Evolutionary conservation across 495 filamentous ascomycete genomes (phyloP).

Genomic region (Aspergillus bridgeri): DNA sequence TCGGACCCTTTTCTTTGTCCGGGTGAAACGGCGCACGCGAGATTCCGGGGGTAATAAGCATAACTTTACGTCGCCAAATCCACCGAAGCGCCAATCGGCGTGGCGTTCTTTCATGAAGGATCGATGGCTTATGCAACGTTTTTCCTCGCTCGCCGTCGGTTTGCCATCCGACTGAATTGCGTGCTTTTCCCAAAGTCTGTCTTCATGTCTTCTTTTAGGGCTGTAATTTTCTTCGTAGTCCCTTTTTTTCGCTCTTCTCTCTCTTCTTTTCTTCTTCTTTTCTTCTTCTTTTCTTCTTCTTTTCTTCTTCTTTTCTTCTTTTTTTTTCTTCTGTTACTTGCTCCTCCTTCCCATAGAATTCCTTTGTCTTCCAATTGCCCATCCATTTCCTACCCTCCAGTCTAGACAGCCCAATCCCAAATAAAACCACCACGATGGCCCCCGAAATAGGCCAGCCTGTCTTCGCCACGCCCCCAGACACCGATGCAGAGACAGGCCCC

Average conservation of each 20-base stretch:
- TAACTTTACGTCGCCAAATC: not conserved
- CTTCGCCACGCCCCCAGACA: not conserved
- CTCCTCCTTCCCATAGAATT: conserved; percentile 10
- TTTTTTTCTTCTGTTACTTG: conserved; percentile 9
- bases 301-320: conserved; percentile 5
- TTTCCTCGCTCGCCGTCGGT: not conserved
- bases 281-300: conserved; percentile 3
- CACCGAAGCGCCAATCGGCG: not conserved
- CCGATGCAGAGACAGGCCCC: not conserved
- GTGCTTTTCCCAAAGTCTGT: not conserved
- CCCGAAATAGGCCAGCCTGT: conserved; percentile 10
- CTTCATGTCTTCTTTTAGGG: not conserved
- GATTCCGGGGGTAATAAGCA: not conserved
- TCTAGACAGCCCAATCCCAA: too few relatives aligned
- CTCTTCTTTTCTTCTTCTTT: conserved; percentile 4
- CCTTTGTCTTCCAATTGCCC: not conserved
- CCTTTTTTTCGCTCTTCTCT: conserved; percentile 7
- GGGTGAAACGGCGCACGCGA: not conserved
- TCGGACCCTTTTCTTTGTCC: not conserved
- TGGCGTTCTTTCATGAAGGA: not conserved
- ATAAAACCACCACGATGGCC: conserved; percentile 11
- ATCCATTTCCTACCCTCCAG: too few relatives aligned
- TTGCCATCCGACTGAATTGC: not conserved
- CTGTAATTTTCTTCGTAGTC: not conserved
- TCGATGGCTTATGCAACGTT: not conserved